phyloP scores from a whole-genome alignment of 2,329 filamentous ascomycete genomes.

The Colletotrichum abscissum region DNA sequence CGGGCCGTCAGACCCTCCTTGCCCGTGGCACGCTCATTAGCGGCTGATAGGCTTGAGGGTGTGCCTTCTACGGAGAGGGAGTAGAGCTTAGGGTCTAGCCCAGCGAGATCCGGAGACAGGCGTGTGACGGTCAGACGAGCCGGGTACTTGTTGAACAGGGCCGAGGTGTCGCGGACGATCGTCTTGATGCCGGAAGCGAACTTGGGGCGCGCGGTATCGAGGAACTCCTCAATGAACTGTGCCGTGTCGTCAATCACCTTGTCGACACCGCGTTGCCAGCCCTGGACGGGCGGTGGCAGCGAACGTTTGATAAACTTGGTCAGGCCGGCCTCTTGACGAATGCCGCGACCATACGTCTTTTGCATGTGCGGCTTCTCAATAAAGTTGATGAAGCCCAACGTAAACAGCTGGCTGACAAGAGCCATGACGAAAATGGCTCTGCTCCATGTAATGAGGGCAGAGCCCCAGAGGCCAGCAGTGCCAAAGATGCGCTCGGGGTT shows the following conservation, averaged over 20 bases:
- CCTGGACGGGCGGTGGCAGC: conserved; percentile 83
- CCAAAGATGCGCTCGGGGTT: conserved; percentile 96
- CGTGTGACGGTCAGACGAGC: conserved; percentile 86
- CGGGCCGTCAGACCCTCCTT: conserved; percentile 80
- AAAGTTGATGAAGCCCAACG: conserved; percentile 88
- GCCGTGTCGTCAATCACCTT: conserved; percentile 86
- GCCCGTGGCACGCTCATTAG: conserved; percentile 72
- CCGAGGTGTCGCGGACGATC: conserved; percentile 87
- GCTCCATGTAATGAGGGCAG: conserved; percentile 93
- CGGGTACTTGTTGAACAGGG: conserved; percentile 90
- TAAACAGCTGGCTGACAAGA: conserved; percentile 85
- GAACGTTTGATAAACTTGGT: conserved; percentile 92
- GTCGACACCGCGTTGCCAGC: conserved; percentile 88
- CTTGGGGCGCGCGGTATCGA: conserved; percentile 87
- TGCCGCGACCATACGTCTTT: conserved; percentile 88
- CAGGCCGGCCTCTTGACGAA: conserved; percentile 89
- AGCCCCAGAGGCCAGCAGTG: conserved; percentile 94
- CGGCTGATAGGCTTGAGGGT: conserved; percentile 58
- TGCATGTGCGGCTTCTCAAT: conserved; percentile 98
- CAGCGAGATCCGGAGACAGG: conserved; percentile 82
- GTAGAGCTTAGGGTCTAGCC: conserved; percentile 84
- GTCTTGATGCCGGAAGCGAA: conserved; percentile 87
- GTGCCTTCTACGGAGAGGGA: conserved; percentile 79
- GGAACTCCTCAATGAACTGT: conserved; percentile 90
- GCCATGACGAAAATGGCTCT: conserved; percentile 88